Percentiles rank a stretch among this genome's conserved stretches.
Conservation (phyloP, 2,329 filamentous ascomycete genomes). For the Lojkania enalia region DNA sequence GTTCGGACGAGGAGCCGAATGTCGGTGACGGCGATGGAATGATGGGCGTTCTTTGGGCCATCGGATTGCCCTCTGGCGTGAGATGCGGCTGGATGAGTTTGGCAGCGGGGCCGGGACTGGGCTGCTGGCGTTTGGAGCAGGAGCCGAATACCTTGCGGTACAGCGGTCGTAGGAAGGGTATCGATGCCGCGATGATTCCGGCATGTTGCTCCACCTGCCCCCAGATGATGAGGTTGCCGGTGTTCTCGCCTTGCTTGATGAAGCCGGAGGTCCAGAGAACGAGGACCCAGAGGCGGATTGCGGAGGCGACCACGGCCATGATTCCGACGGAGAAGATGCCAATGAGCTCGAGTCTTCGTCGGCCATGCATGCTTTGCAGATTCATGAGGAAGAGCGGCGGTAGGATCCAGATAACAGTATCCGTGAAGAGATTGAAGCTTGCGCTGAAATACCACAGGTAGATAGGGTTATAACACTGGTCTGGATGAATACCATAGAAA, state of each 20-base stretch:
- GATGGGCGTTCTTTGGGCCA: constrained; percentile 11
- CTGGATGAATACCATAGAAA: constrained; percentile 17
- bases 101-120: constrained; percentile 8
- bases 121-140: constrained; percentile 4
- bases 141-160: constrained; percentile 6
- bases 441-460: constrained; percentile 43
- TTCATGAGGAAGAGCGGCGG: constrained; percentile 50
- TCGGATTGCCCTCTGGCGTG: constrained; percentile 3
- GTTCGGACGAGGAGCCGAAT: constrained; percentile 1
- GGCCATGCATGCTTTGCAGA: constrained; percentile 48
- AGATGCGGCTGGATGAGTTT: constrained; percentile 11
- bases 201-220: constrained; percentile 37
- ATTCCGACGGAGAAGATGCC: constrained; percentile 39
- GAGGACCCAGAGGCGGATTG: constrained; percentile 30
- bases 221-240: constrained; percentile 32
- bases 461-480: constrained; percentile 29
- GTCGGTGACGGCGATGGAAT: constrained; percentile 17
- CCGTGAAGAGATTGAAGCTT: constrained; percentile 46
- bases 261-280: constrained; percentile 30
- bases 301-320: constrained; percentile 35
- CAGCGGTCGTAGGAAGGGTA: constrained; percentile 35
- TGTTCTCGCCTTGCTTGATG: constrained; percentile 18
- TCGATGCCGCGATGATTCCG: constrained; percentile 36
- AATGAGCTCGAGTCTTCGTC: constrained; percentile 55
- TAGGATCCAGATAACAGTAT: constrained; percentile 48